Percentiles rank a stretch among this genome's conserved stretches.
phyloP scores from a whole-genome alignment of 352 stramenopile species.

The Phytophthora palmivora region DNA sequence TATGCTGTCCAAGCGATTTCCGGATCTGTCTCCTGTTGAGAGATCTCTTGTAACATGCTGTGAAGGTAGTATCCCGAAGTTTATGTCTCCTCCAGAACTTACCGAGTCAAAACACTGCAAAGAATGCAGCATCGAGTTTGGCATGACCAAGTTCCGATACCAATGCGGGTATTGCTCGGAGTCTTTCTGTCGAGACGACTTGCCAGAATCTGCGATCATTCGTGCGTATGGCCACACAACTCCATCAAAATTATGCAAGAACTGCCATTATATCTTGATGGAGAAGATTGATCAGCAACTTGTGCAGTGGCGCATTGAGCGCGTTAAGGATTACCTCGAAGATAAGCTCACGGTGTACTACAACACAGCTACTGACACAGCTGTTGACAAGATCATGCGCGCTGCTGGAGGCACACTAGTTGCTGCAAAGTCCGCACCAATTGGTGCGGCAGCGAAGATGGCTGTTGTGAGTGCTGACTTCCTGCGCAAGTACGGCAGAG shows the following conservation, averaged over 20 bases:
- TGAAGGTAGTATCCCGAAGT: slow-evolving; percentile 48
- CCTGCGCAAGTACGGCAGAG: slow-evolving; percentile 83
- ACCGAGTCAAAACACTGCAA: slow-evolving; percentile 73
- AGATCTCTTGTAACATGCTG: slow-evolving; percentile 79
- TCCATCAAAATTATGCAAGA: slow-evolving; percentile 71
- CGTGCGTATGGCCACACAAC: slow-evolving; percentile 71
- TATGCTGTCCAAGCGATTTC: slow-evolving; percentile 81
- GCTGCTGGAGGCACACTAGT: slow-evolving; percentile 80
- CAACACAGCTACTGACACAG: slow-evolving; percentile 81
- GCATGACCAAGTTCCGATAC: slow-evolving; percentile 86
- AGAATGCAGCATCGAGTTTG: slow-evolving; percentile 73
- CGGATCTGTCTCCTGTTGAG: slow-evolving; percentile 76
- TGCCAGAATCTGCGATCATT: slow-evolving; percentile 64
- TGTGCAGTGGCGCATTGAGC: slow-evolving; percentile 80
- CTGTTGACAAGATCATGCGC: slow-evolving; percentile 86
- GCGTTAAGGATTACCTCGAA: slow-evolving; percentile 77
- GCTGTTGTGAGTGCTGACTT: slow-evolving; percentile 88
- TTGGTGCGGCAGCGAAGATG: slow-evolving; percentile 84
- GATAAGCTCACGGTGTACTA: slow-evolving; percentile 80
- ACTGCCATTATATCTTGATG: slow-evolving; percentile 72
- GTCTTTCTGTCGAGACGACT: slow-evolving; percentile 79
- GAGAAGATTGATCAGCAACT: slow-evolving; percentile 84
- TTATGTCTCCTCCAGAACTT: slow-evolving; percentile 69
- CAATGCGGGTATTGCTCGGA: slow-evolving; percentile 85
- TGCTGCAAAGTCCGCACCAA: slow-evolving; percentile 79